These are phyloP conservation scores for Xylaria sp. DNA, from an alignment of 2,329 filamentous ascomycete species.

Conservation along the genomic window DNA sequence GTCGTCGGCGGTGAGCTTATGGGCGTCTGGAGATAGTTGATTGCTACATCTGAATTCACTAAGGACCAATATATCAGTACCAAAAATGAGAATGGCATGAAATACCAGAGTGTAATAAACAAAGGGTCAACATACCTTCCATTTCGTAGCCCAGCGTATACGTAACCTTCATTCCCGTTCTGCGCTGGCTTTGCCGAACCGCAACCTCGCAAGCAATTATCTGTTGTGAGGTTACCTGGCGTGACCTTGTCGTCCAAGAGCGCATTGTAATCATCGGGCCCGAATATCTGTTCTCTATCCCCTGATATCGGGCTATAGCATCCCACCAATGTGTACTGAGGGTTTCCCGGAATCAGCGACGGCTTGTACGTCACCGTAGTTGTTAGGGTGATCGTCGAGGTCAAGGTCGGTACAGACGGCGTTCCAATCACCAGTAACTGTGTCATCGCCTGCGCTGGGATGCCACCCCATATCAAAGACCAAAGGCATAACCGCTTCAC, in stretches of 20 bases:
- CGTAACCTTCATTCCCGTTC: conserved; percentile 28
- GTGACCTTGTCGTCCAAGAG: conserved; percentile 31
- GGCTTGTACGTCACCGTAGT: conserved; percentile 47
- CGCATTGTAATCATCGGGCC: conserved; percentile 36
- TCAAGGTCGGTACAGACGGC: conserved; percentile 23
- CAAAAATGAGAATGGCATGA: neutral
- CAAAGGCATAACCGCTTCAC: conserved; percentile 39
- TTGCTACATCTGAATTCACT: conserved; percentile 46
- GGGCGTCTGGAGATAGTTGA: conserved; percentile 36
- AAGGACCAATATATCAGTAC: neutral
- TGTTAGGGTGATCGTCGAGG: conserved; percentile 45
- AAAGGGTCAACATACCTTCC: conserved; percentile 41
- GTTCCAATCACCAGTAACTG: conserved; percentile 40
- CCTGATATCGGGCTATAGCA: conserved; percentile 42
- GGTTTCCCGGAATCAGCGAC: conserved; percentile 39
- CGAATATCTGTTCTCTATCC: conserved; percentile 40
- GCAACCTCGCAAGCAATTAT: conserved; percentile 44
- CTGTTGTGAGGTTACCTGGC: conserved; percentile 39
- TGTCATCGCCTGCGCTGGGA: conserved; percentile 32
- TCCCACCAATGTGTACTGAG: conserved; percentile 42
- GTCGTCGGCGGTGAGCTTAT: conserved; percentile 39
- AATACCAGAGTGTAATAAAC: neutral
- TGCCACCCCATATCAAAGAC: conserved; percentile 39
- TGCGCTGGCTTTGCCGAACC: conserved; percentile 24
- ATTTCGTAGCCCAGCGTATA: conserved; percentile 43